A percentile compares a stretch with the other conserved stretches of the same genome.
phyloP scores from a whole-genome alignment of 2,329 filamentous ascomycete genomes.

The Leptodontidium sp. region DNA sequence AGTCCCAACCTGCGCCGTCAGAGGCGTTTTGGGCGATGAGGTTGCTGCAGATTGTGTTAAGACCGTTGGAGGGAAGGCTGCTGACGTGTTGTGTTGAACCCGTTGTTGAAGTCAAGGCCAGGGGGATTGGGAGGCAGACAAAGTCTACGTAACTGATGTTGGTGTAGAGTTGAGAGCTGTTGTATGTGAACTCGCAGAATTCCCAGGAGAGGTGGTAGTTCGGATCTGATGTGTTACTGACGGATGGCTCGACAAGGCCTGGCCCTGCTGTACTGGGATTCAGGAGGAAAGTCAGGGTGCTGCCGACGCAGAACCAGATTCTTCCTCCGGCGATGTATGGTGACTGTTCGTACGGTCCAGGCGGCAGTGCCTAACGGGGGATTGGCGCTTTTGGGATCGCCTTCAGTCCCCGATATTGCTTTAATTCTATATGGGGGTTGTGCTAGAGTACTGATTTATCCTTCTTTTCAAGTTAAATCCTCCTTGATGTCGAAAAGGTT shows the following conservation, averaged over 20 bases:
- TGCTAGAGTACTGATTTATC: too few relatives aligned
- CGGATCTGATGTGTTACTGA: conserved; percentile 69
- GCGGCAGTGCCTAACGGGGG: too few relatives aligned
- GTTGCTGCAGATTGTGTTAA: conserved; percentile 61
- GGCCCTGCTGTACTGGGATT: conserved; percentile 66
- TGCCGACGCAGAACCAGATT: conserved; percentile 73
- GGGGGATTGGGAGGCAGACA: conserved; percentile 67
- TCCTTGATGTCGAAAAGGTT: too few relatives aligned
- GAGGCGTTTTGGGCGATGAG: conserved; percentile 52
- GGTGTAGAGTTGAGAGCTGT: conserved; percentile 66
- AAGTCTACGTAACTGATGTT: conserved; percentile 83
- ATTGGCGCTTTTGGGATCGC: too few relatives aligned
- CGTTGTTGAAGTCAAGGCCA: conserved; percentile 55
- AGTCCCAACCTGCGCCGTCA: conserved; percentile 68
- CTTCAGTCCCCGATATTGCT: too few relatives aligned
- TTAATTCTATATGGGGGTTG: too few relatives aligned
- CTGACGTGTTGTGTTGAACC: conserved; percentile 57
- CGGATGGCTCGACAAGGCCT: conserved; percentile 77
- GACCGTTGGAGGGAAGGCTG: conserved; percentile 63
- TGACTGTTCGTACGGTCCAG: too few relatives aligned
- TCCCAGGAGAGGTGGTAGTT: conserved; percentile 70
- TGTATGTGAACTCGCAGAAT: conserved; percentile 76
- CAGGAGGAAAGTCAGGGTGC: conserved; percentile 72
- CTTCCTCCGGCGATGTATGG: conserved; percentile 75
- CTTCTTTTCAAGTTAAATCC: too few relatives aligned